phyloP scores from a whole-genome alignment of 306 rosid genomes.

The Begonia loranthoides region DNA sequence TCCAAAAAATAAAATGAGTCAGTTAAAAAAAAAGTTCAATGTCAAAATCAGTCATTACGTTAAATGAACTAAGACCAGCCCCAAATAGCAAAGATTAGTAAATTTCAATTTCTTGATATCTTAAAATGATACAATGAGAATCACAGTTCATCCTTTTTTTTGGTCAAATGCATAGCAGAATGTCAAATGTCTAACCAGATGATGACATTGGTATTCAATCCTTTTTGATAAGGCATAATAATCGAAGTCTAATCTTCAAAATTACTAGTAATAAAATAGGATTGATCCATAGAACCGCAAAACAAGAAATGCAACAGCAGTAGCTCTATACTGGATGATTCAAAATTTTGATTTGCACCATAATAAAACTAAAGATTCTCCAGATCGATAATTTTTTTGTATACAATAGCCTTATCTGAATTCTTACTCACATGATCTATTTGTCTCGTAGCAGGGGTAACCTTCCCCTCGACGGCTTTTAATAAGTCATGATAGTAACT shows the following conservation, averaged over 20 bases:
- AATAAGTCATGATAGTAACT: conserved; percentile 83
- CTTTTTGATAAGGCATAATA: no score
- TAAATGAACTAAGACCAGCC: background rate
- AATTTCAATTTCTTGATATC: background rate
- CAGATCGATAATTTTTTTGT: conserved; percentile 5
- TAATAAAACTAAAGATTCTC: conserved; percentile 4
- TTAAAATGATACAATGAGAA: no score
- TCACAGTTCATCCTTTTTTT: no score
- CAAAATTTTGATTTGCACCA: background rate
- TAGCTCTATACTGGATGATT: background rate
- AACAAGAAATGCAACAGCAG: no score
- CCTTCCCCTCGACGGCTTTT: conserved; percentile 82
- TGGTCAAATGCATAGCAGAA: no score
- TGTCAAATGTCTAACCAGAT: no score
- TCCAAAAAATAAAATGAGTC: no score
- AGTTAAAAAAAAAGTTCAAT: no score
- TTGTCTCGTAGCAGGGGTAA: conserved; percentile 94
- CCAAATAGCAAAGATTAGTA: background rate
- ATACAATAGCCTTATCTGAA: background rate
- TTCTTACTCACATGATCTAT: conserved; percentile 75
- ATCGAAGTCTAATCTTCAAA: no score
- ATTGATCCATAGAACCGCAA: no score
- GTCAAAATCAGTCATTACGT: background rate
- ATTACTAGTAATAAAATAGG: no score
- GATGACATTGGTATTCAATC: no score